These are phyloP conservation scores for Austroboletus sp. DNA, from an alignment of 1,284 basidiomycete species.

Conservation along the genomic window DNA sequence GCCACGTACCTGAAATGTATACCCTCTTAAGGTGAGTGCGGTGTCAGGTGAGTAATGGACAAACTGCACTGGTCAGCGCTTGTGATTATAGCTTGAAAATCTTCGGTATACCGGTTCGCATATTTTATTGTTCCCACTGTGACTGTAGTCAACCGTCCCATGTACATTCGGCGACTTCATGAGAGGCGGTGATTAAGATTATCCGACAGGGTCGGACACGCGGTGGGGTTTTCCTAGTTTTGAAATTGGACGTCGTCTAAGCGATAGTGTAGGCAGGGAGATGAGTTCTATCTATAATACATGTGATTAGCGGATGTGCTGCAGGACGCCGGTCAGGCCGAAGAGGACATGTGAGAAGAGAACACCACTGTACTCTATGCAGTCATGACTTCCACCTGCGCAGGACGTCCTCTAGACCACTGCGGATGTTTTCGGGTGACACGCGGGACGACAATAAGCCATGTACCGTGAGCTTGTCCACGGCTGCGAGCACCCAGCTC, in stretches of 20 bases:
- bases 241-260: not conserved
- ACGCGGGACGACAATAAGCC: constrained; percentile 16
- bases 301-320: constrained; percentile 4
- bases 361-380: not conserved
- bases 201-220: not conserved
- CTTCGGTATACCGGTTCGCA: not conserved
- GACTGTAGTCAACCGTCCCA: not conserved
- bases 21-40: constrained; percentile 11
- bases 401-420: constrained; percentile 25
- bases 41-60: not conserved
- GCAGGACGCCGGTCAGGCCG: constrained; percentile 4
- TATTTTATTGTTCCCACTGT: not conserved
- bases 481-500: constrained; percentile 27
- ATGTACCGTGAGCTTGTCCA: constrained; percentile 21
- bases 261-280: too few relatives aligned
- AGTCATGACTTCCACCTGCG: constrained; percentile 21
- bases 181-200: not conserved
- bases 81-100: not conserved
- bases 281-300: not conserved
- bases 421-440: constrained; percentile 18
- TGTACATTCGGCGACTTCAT: too few relatives aligned
- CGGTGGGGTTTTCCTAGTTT: too few relatives aligned
- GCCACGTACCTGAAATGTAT: not conserved
- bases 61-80: not conserved
- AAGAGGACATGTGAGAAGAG: not conserved